Base-by-base conservation (phyloP, 2,329 filamentous ascomycete species). In the Trichophyton rubrum region DNA sequence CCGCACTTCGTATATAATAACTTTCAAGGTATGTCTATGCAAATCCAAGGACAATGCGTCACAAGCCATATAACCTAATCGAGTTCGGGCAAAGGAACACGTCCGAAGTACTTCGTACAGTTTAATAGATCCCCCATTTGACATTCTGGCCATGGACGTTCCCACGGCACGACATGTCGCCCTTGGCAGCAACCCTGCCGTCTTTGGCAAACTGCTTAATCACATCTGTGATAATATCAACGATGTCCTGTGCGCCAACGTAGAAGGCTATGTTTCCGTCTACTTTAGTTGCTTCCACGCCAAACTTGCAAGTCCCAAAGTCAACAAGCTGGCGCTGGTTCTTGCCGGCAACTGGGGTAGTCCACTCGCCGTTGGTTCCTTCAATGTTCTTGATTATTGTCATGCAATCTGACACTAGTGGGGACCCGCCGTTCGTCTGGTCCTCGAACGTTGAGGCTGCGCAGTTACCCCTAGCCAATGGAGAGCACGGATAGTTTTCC, bases 391-490 rank as follows among this genome's bases (percentile, higher is more conserved):
- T 33, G 7, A 56, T 56, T 17, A 66, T 63, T 2, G 17, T 9
- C 8, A 40, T 59, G 35, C 64, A 47, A 24, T 47, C 17, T 8
- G 43, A 47, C 41, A 45, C 41, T 8, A 45, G 13, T 17, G 41
- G 41, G 66, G 55, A 66, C 63, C 3, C 60, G 60, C 2, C 65
- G 20, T 5, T 53, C 49, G 1, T 64, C 62, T 47, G 17, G n/a
- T 47, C 43, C 20, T 22, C 20, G 20, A 47, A 47, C 43, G 43
- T 47, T 47, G 20, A 6, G 63, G 63, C 8, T 55, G 66, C 61
- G 64, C 73, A 72, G 58, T 67, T 17, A 66, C 68, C 62, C 55
- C 56, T 63, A 35, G 66, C 62, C 58, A 63, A 64, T 65, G 57
- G 53, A 55, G 35, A 33, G 40, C 55, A 57, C 3, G 55, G 55